phyloP scores from a whole-genome alignment of 495 filamentous ascomycete species.

The Penicillium soppii region DNA sequence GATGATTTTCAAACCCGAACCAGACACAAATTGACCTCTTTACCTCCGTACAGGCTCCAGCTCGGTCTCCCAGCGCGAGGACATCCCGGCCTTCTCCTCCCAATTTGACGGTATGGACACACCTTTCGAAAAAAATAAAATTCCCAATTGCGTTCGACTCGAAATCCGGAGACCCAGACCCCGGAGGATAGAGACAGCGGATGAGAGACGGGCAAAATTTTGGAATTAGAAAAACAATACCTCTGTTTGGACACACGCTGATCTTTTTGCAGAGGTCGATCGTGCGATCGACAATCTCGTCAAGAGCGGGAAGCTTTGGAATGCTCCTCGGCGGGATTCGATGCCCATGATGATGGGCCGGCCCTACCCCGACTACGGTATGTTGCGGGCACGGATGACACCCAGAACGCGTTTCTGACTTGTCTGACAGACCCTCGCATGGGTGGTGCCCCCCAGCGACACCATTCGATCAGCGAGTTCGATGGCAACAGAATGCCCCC shows the following conservation, averaged over 20 bases:
- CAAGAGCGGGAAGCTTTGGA: constrained; percentile 93
- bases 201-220: too few species aligned
- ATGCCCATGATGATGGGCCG: constrained; percentile 69
- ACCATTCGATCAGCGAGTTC: constrained; percentile 87
- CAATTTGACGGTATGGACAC: constrained; percentile 82
- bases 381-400: constrained; percentile 23
- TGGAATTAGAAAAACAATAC: not conserved
- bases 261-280: constrained; percentile 75
- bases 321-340: constrained; percentile 79
- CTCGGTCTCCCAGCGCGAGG: constrained; percentile 75
- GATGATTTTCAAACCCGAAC: not conserved
- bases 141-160: not conserved
- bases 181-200: too few species aligned
- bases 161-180: too few species aligned
- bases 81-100: constrained; percentile 75
- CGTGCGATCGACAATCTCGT: constrained; percentile 92
- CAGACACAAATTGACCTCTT: too few species aligned
- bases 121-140: constrained; percentile 6
- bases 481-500: constrained; percentile 71
- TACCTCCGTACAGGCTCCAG: constrained; percentile 74
- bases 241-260: not conserved
- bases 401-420: constrained; percentile 26
- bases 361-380: constrained; percentile 60
- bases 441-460: constrained; percentile 54
- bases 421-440: constrained; percentile 49